These are phyloP conservation scores for Citrus glauca DNA, from an alignment of 345 rosid genomes.

Conservation along the genomic window DNA sequence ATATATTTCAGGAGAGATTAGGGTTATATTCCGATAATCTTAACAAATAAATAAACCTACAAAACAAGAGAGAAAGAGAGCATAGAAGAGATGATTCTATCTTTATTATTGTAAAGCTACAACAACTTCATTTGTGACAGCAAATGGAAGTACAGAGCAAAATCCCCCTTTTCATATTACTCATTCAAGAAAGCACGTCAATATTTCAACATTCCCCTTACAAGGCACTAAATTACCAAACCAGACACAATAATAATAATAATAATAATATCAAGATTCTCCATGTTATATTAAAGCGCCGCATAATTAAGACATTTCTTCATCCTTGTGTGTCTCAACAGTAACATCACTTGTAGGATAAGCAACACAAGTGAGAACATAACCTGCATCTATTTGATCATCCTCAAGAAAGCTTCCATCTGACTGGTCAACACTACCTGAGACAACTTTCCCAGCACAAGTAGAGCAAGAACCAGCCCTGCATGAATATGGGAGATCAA, in stretches of 20 bases:
- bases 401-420: conserved; percentile 85
- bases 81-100: background rate
- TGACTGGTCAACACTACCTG: conserved; percentile 69
- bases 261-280: too few relatives aligned
- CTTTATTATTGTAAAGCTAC: background rate
- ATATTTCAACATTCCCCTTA: background rate
- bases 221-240: conserved; percentile 1
- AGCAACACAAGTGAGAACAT: conserved; percentile 83
- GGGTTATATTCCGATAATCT: too few relatives aligned
- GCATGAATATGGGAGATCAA: conserved; percentile 93
- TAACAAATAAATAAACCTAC: too few relatives aligned
- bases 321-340: conserved; percentile 94
- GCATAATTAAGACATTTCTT: conserved; percentile 38
- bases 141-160: background rate
- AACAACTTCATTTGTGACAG: background rate
- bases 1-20: too few relatives aligned
- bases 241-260: too few relatives aligned
- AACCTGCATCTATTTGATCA: conserved; percentile 59
- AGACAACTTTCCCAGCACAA: conserved; percentile 61
- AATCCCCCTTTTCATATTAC: background rate
- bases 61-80: background rate
- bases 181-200: background rate
- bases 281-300: background rate
- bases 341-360: conserved; percentile 47
- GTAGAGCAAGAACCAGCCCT: conserved; percentile 93